phyloP scores from a whole-genome alignment of 805 yeast species.

The Ogataea ramenticola region DNA sequence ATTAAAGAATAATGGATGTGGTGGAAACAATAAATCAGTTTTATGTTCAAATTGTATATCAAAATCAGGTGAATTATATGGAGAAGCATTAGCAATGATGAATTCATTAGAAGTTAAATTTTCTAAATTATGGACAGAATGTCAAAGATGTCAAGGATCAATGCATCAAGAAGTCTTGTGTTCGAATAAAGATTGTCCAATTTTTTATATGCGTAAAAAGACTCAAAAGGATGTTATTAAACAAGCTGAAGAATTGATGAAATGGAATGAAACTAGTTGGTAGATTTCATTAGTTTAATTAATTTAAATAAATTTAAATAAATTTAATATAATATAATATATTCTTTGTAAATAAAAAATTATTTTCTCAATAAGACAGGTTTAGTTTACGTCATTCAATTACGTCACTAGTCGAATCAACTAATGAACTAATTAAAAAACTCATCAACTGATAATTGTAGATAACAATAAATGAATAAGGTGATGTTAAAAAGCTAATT shows the following conservation, averaged over 20 bases:
- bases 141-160: conserved; percentile 96
- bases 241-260: conserved; percentile 50
- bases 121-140: conserved; percentile 92
- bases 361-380: no score
- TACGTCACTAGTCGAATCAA: no score
- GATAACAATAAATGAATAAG: no score
- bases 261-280: conserved; percentile 62
- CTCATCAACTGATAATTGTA: no score
- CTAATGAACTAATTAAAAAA: no score
- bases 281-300: no score
- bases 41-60: conserved; percentile 73
- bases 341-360: no score
- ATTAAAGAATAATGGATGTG: conserved; percentile 40
- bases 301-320: no score
- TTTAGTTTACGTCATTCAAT: no score
- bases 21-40: conserved; percentile 40
- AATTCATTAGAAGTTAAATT: conserved; percentile 76
- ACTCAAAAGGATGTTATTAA: conserved; percentile 65
- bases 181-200: conserved; percentile 94
- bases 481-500: no score
- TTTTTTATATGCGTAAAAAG: conserved; percentile 91
- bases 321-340: no score
- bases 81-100: conserved; percentile 73
- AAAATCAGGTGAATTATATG: conserved; percentile 70
- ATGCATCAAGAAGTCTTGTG: conserved; percentile 94